Base-by-base conservation (phyloP, 768 basidiomycete species). In the Boletus pseudo-olivaceus region DNA sequence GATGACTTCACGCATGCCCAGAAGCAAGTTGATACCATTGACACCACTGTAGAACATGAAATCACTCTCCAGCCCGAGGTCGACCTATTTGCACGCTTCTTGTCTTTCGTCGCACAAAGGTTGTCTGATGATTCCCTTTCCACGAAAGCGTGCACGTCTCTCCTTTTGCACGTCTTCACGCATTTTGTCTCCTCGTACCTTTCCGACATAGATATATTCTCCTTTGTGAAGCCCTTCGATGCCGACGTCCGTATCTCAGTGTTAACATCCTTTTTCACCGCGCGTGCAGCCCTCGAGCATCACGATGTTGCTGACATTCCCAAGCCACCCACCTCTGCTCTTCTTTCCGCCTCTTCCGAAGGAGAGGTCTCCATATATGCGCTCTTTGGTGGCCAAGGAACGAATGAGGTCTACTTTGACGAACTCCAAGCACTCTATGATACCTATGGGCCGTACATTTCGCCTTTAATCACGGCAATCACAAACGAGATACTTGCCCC, bases 331-430 rank as follows among this genome's bases (percentile, higher is more conserved):
- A 56, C 80, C 44, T 85, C 90, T 27, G 86, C 89, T 11, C 82
- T 95, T 23, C 72, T 95, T 53, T 70, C 76, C 11, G 85, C 87
- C 37, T 82, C 83, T 33, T 64, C 73, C 43, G 68, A 77, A n/a
- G 81, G 82, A 43, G 80, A 85, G 41, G 87, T 83, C 50, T 88
- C 81, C 44, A 75, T 98, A 63, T 98, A 89, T 73, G 96, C 93
- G 48, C 77, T 99, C 38, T 99, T 99, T 67, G 96, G 96, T 48
- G 97, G 97, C 14, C 97, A 99, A 73, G 97, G 97, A 54, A 92
- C 89, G 55, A 98, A 98, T 72, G 97, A 98, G 67, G 90, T 96
- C 55, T 99, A 98, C 76, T 93, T 98, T 70, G 91, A 96, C 69
- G 97, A 98, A 71, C 81, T 99, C 19, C 90, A 96, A 75, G 75